Evolutionary conservation across 2,329 filamentous ascomycete genomes (phyloP), one percentile per base, ranked within the genome.

Genomic region (Neophaeococcomyces aloes): DNA sequence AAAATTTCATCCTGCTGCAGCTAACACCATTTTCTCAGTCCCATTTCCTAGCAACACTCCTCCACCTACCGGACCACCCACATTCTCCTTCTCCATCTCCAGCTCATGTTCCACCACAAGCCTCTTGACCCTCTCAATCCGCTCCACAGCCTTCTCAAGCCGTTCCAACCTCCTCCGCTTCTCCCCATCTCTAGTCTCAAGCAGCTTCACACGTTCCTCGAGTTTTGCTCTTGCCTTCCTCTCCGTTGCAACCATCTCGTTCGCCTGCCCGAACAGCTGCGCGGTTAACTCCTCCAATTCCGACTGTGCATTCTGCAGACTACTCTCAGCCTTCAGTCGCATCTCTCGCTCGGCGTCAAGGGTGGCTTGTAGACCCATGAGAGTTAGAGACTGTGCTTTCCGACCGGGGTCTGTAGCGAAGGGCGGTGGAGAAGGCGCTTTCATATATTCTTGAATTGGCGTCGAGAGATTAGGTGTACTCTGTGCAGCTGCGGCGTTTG

Each of bases 241-340:
- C 62, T 81, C 78, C 42, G 68, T 63, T 2, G 76, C 76, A 7
- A 81, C 77, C 76, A 81, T 79, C 59, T 80, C 76, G 47, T 80
- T 80, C 25, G 77, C 77, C 56, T 79, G 73, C 41, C 72, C 72
- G 57, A 81, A 81, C 7, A 81, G 58, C 45, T 71, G 69, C 25
- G 70, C 71, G 10, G 71, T 78, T 47, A 81, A 59, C 42, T 81
- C 77, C 52, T 80, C 77, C 23, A 81, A 66, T 58, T 81, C 77
- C 1, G 61, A 65, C 48, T 70, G 73, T 13, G 76, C 69, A 39
- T 71, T 68, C 29, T 68, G 66, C 2, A 75, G 63, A 48, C 72
- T 70, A 21, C 65, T 65, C 56, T 81, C 77, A 0, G 76, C 76
- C n/a, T 71, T 70, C 42, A 69, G 65, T 25, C 77, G 74, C 39